Percentiles rank a stretch among this genome's conserved stretches.
Conservation (phyloP, 2,329 filamentous ascomycete genomes). For the Graphium sp. region DNA sequence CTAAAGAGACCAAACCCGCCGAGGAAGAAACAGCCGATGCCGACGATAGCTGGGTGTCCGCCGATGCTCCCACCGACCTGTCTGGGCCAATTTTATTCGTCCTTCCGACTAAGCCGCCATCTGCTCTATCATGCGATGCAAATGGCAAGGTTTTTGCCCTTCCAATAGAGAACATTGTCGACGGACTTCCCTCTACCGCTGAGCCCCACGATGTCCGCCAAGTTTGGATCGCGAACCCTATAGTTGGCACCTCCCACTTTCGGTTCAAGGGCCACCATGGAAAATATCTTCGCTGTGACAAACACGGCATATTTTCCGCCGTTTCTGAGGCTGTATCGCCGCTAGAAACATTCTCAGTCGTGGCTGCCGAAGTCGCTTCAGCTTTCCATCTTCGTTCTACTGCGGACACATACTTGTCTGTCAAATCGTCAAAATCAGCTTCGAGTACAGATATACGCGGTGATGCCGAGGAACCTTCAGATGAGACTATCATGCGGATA, state of each 20-base stretch:
- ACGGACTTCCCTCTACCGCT: slow-evolving; percentile 64
- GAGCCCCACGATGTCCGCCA: slow-evolving; percentile 93
- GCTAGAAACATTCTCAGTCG: slow-evolving; percentile 64
- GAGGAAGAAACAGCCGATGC: slow-evolving; percentile 24
- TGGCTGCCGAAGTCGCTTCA: slow-evolving; percentile 13
- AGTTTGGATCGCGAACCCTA: slow-evolving; percentile 80
- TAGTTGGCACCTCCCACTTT: slow-evolving; percentile 66
- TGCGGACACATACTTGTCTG: slow-evolving; percentile 52
- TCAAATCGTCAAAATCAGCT: slow-evolving; percentile 32
- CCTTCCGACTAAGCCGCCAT: slow-evolving; percentile 55
- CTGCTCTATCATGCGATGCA: slow-evolving; percentile 70
- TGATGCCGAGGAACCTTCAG: slow-evolving; percentile 51
- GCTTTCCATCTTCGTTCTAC: slow-evolving; percentile 60
- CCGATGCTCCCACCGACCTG: slow-evolving; percentile 58
- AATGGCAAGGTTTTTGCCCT: slow-evolving; percentile 75
- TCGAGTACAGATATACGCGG: slow-evolving; percentile 52
- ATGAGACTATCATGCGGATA: slow-evolving; percentile 59
- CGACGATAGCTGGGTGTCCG: slow-evolving; percentile 86
- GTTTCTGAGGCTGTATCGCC: slow-evolving; percentile 67
- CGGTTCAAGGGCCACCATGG: slow-evolving; percentile 86
- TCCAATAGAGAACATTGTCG: slow-evolving; percentile 73
- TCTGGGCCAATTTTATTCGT: slow-evolving; percentile 71
- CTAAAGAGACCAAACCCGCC: slow-evolving; percentile 9
- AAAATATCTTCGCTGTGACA: slow-evolving; percentile 76
- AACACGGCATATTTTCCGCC: slow-evolving; percentile 61